These are phyloP conservation scores for Microstroma glucosiphilum DNA, from an alignment of 1,284 basidiomycete species.

Conservation along the genomic window DNA sequence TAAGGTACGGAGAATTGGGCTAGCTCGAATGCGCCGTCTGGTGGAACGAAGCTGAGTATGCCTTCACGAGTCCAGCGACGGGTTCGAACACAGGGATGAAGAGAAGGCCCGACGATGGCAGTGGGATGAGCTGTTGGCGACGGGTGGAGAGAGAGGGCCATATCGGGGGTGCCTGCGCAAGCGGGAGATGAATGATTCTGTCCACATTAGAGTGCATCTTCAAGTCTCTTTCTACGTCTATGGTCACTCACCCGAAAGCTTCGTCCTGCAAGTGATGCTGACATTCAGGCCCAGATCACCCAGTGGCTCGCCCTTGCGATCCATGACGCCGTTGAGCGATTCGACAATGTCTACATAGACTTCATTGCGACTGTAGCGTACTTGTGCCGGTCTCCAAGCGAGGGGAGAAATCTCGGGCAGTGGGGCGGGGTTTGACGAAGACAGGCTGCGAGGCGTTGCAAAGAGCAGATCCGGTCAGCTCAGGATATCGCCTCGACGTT, in stretches of 20 bases:
- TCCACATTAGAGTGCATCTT: too few relatives aligned
- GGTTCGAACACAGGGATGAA: neutral
- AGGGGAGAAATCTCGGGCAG: conserved; percentile 3
- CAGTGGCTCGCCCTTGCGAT: conserved; percentile 3
- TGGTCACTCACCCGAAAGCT: neutral
- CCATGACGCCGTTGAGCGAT: conserved; percentile 5
- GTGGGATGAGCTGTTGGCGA: neutral
- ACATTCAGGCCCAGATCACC: neutral
- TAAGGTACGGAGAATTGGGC: neutral
- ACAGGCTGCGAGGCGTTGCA: neutral
- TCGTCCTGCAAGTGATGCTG: neutral
- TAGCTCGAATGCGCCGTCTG: neutral
- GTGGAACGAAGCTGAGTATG: conserved; percentile 3
- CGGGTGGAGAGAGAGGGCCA: neutral
- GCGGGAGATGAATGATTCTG: neutral
- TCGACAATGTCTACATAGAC: conserved; percentile 5
- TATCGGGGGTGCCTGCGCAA: neutral
- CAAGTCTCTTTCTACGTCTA: too few relatives aligned
- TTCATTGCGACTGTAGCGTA: conserved; percentile 4
- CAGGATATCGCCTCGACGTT: neutral
- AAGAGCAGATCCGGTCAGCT: neutral
- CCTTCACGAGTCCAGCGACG: conserved; percentile 3
- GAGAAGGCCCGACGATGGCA: neutral
- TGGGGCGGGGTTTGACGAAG: neutral
- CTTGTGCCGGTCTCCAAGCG: neutral